phyloP scores from a whole-genome alignment of 1,284 basidiomycete genomes.

The Leccinum angustisporum region DNA sequence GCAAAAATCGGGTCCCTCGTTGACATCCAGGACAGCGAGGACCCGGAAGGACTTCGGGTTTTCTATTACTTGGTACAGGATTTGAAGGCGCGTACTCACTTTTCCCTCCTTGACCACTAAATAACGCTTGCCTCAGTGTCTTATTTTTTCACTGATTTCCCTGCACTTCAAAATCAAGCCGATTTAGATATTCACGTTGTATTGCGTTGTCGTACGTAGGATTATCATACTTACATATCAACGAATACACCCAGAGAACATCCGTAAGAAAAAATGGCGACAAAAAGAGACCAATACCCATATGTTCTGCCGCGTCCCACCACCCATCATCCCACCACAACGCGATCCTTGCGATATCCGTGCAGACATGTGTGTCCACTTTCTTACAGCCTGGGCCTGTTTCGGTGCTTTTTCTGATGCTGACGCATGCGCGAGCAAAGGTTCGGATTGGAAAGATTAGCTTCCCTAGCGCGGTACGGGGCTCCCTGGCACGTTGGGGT shows the following conservation, averaged over 20 bases:
- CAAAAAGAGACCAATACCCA: conserved; percentile 56
- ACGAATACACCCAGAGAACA: conserved; percentile 30
- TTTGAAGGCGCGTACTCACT: conserved; percentile 67
- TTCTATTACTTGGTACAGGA: conserved; percentile 99
- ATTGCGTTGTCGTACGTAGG: no score
- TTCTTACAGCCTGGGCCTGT: conserved; percentile 24
- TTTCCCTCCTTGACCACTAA: not conserved
- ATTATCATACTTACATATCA: conserved; percentile 34
- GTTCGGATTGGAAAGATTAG: not conserved
- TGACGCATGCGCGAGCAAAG: not conserved
- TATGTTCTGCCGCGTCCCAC: conserved; percentile 52
- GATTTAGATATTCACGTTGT: conserved; percentile 50
- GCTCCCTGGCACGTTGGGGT: conserved; percentile 16
- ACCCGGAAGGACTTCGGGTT: conserved; percentile 96
- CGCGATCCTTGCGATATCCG: conserved; percentile 38
- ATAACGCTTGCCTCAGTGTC: conserved; percentile 61
- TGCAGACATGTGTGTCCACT: not conserved
- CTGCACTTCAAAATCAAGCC: conserved; percentile 99
- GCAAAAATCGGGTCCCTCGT: conserved; percentile 97
- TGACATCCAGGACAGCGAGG: conserved; percentile 95
- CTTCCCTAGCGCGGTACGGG: not conserved
- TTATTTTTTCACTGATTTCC: conserved; percentile 96
- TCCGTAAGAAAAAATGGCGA: conserved; percentile 44
- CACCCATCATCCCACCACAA: conserved; percentile 48
- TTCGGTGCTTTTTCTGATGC: not conserved